Conservation (phyloP, 768 basidiomycete species). For the Boletus vinaceobasis region DNA sequence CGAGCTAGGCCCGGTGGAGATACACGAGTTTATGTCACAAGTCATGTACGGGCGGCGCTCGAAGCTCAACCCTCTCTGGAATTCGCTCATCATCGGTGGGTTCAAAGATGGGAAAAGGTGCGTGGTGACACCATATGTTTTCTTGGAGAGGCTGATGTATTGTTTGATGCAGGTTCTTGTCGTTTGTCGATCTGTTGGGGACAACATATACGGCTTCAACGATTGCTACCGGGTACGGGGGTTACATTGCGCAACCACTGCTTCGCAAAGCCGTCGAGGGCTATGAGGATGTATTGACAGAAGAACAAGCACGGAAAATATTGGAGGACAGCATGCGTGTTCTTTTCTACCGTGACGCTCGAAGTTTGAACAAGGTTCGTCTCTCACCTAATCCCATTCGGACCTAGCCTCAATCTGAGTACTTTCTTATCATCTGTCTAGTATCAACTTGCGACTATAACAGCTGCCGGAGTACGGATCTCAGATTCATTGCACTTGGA, state of each 20-base stretch:
- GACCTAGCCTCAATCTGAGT: background rate
- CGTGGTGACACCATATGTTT: constrained; percentile 14
- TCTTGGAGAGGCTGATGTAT: background rate
- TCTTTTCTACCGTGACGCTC: constrained; percentile 93
- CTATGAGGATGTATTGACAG: constrained; percentile 66
- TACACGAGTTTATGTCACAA: constrained; percentile 88
- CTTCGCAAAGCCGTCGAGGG: constrained; percentile 90
- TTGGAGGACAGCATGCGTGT: constrained; percentile 87
- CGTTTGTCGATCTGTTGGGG: constrained; percentile 94
- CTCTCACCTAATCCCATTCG: background rate
- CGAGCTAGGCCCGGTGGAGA: constrained; percentile 77
- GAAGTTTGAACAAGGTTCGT: constrained; percentile 89
- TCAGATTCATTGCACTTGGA: constrained; percentile 72
- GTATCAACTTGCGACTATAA: constrained; percentile 96
- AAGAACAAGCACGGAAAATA: constrained; percentile 74
- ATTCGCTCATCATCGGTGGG: constrained; percentile 89
- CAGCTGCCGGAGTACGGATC: constrained; percentile 68
- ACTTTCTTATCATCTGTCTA: constrained; percentile 30
- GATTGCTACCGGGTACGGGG: constrained; percentile 92
- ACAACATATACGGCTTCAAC: constrained; percentile 93
- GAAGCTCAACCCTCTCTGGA: constrained; percentile 95
- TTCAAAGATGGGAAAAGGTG: constrained; percentile 81
- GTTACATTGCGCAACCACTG: constrained; percentile 89
- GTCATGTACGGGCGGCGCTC: constrained; percentile 87
- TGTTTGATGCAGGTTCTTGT: constrained; percentile 65